These are phyloP conservation scores for Aureobasidium leucospermi DNA, from an alignment of 2,329 filamentous ascomycete species.

Conservation along the genomic window DNA sequence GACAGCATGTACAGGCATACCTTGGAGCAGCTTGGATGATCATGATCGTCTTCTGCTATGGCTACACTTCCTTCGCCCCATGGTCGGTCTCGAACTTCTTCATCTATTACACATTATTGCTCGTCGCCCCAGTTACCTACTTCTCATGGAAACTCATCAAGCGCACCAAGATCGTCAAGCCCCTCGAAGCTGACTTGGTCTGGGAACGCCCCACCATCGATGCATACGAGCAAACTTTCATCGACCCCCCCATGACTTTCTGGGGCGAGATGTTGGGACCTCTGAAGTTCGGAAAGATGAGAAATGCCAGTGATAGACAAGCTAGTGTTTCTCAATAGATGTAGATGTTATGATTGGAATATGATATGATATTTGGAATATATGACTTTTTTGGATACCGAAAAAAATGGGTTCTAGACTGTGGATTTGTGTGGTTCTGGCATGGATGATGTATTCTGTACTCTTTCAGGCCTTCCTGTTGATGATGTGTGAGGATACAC, in stretches of 20 bases:
- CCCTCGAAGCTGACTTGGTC: conserved; percentile 52
- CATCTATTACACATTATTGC: conserved; percentile 48
- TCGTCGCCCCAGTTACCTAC: conserved; percentile 42
- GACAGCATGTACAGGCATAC: conserved; percentile 47
- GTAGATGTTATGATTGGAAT: no score
- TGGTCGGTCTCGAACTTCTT: conserved; percentile 40
- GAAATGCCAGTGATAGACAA: neutral
- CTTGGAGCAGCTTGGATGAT: conserved; percentile 39
- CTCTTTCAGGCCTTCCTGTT: no score
- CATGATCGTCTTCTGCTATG: conserved; percentile 42
- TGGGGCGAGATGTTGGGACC: conserved; percentile 43
- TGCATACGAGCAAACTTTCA: conserved; percentile 47
- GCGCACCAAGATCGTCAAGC: conserved; percentile 47
- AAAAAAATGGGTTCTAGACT: no score
- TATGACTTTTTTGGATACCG: no score
- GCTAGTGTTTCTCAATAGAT: neutral
- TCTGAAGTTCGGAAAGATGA: neutral
- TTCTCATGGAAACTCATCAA: conserved; percentile 57
- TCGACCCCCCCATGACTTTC: conserved; percentile 43
- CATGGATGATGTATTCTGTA: no score
- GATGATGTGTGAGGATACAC: no score
- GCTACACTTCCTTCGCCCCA: conserved; percentile 46
- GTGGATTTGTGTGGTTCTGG: no score
- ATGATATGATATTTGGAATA: no score
- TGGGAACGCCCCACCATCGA: conserved; percentile 55